Conservation (phyloP, 371 early-diverging fungal species). For the Saksenaea vasiformis region DNA sequence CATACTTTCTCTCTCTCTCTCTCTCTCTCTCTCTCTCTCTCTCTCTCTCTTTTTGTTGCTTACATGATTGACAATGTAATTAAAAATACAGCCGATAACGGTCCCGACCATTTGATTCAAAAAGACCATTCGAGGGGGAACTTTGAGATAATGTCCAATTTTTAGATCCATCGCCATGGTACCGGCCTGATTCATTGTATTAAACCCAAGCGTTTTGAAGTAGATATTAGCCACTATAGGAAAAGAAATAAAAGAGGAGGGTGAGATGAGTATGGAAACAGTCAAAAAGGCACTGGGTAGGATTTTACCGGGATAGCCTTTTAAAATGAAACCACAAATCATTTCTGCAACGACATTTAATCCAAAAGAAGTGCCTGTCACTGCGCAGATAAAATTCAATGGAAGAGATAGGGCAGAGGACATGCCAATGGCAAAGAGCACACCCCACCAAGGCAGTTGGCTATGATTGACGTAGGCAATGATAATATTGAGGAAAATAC, state of each 20-base stretch:
- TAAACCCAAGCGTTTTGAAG: slow-evolving; percentile 48
- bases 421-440: slow-evolving; percentile 67
- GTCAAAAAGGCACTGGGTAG: no score
- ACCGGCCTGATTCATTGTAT: slow-evolving; percentile 57
- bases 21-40: no score
- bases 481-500: slow-evolving; percentile 63
- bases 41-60: slow-evolving; percentile 3
- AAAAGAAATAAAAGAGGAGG: not conserved
- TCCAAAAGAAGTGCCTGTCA: slow-evolving; percentile 40
- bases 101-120: slow-evolving; percentile 65
- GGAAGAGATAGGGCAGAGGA: slow-evolving; percentile 37
- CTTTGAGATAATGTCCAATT: slow-evolving; percentile 77
- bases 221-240: slow-evolving; percentile 25
- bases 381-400: slow-evolving; percentile 38
- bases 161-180: slow-evolving; percentile 63
- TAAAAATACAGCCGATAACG: slow-evolving; percentile 55
- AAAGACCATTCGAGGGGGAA: slow-evolving; percentile 68
- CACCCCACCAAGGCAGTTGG: slow-evolving; percentile 71
- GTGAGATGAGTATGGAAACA: no score
- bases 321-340: slow-evolving; percentile 48
- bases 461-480: slow-evolving; percentile 58
- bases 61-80: slow-evolving; percentile 50
- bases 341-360: slow-evolving; percentile 70
- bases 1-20: no score
- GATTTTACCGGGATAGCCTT: slow-evolving; percentile 44